Percentiles rank a stretch among this genome's conserved stretches.
Evolutionary conservation across 148 eudicot species (phyloP).

Genomic region (Chenopodium quinoa): DNA sequence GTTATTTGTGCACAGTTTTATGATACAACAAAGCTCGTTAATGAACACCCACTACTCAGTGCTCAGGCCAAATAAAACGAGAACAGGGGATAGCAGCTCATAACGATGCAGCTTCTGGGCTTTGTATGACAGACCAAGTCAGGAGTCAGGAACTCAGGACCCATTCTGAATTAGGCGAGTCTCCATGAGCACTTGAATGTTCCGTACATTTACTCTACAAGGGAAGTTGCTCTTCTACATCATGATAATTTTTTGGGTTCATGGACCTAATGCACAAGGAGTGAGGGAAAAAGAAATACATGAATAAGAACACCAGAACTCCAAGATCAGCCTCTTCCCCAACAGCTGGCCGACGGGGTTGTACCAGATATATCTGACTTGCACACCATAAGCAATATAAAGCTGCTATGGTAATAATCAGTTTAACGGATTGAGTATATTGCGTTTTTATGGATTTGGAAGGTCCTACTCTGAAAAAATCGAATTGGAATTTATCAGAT

Average conservation of each 20-base stretch:
- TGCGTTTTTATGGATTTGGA: constrained; percentile 41
- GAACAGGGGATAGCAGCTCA: no score
- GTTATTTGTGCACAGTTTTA: no score
- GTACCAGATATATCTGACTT: constrained; percentile 70
- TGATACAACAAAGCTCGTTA: no score
- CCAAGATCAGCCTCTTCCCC: constrained; percentile 99
- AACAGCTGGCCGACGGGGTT: constrained; percentile 80
- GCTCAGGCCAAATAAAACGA: no score
- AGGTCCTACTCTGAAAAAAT: constrained; percentile 51
- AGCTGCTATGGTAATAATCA: constrained; percentile 46
- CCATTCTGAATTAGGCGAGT: no score
- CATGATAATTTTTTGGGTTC: constrained; percentile 47
- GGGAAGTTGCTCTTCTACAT: constrained; percentile 46
- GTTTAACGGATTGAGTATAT: constrained; percentile 46
- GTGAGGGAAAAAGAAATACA: constrained; percentile 74
- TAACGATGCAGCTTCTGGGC: no score
- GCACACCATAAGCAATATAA: constrained; percentile 86
- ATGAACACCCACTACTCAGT: no score
- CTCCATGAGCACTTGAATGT: no score
- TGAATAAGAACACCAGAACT: constrained; percentile 66
- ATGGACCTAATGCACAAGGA: constrained; percentile 72
- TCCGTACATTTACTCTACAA: constrained; percentile 8
- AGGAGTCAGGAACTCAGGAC: no score
- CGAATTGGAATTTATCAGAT: background rate
- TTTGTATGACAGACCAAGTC: no score